Evolutionary conservation across 768 basidiomycete genomes (phyloP), one percentile per base, ranked within the genome.

Genomic region (Kwoniella europaea): DNA sequence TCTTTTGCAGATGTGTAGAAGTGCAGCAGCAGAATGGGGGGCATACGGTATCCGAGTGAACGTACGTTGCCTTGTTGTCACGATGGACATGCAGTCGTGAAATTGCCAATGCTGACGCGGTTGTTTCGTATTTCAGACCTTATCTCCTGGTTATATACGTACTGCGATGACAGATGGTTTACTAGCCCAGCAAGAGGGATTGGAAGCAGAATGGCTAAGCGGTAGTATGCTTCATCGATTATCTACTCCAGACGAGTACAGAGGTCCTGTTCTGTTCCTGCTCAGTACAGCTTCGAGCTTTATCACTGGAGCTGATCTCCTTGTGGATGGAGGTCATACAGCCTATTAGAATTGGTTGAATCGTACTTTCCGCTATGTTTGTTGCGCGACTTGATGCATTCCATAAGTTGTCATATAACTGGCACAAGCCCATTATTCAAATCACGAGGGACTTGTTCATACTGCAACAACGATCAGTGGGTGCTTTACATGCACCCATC

Each of bases 21-120:
- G 74, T 41, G 75, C 83, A 53, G 84, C 84, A 0, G 76, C 75
- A 41, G 84, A 85, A 65, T 83, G 84, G 79, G 81, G 82, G 9
- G 68, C 73, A 54, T 71, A 73, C 10, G 78, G 79, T 13, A 82
- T 84, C 24, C 53, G 84, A 22, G 76, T 81, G 70, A 84, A 84
- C 72, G 81, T 80, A 27, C 27, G 27, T 27, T 27, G 27, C 27
- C 27, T 27, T 27, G 27, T 27, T 27, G 27, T 27, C 27, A 27
- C 27, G 27, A 27, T 27, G 27, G 27, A 27, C 27, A 27, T 27
- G 27, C 27, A 27, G 27, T 27, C 27, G 27, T 27, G 27, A 3
- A 27, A 2, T 27, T 3, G 27, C 27, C 27, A 27, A 7, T 55
- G 57, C 57, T 58, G 60, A 41, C 18, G 10, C 20, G 5, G 1